These are phyloP conservation scores for Apiospora saccharicola DNA, from an alignment of 2,329 filamentous ascomycete species.

Conservation along the genomic window DNA sequence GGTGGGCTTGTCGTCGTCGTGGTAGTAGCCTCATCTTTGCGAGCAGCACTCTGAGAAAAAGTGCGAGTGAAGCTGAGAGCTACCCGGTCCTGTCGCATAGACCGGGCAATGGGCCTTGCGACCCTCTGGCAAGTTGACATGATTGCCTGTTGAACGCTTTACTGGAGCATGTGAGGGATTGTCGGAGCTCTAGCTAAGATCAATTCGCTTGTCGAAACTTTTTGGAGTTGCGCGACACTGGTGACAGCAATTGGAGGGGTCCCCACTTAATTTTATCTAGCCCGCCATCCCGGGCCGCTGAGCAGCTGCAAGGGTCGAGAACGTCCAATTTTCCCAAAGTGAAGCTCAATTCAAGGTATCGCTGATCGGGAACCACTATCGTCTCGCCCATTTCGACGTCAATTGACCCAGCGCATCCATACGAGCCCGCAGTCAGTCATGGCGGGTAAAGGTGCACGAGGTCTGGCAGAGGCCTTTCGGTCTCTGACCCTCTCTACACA, in stretches of 20 bases:
- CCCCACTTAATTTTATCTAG: constrained; percentile 13
- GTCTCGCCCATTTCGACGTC: background rate
- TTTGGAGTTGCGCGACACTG: constrained; percentile 24
- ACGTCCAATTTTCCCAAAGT: constrained; percentile 10
- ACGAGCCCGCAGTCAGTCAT: constrained; percentile 40
- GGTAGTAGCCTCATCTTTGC: constrained; percentile 45
- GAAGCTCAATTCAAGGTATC: constrained; percentile 1
- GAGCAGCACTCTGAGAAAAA: constrained; percentile 46
- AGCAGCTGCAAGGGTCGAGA: constrained; percentile 16
- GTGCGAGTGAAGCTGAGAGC: constrained; percentile 40
- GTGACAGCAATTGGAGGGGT: constrained; percentile 4
- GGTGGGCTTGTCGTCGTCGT: constrained; percentile 39
- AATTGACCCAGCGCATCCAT: constrained; percentile 12
- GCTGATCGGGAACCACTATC: background rate
- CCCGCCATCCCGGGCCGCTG: constrained; percentile 14
- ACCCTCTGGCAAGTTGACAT: constrained; percentile 70
- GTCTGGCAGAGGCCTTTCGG: constrained; percentile 61
- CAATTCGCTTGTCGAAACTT: constrained; percentile 25
- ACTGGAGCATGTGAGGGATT: constrained; percentile 22
- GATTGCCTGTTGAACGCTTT: constrained; percentile 31
- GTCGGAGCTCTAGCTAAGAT: background rate
- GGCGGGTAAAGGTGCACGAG: constrained; percentile 57
- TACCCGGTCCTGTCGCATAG: constrained; percentile 52
- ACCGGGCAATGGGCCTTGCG: constrained; percentile 62
- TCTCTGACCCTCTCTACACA: constrained; percentile 56